Percentiles rank a stretch among this genome's conserved stretches.
phyloP scores from a whole-genome alignment of 768 basidiomycete species.

The Lactarius evosmus region DNA sequence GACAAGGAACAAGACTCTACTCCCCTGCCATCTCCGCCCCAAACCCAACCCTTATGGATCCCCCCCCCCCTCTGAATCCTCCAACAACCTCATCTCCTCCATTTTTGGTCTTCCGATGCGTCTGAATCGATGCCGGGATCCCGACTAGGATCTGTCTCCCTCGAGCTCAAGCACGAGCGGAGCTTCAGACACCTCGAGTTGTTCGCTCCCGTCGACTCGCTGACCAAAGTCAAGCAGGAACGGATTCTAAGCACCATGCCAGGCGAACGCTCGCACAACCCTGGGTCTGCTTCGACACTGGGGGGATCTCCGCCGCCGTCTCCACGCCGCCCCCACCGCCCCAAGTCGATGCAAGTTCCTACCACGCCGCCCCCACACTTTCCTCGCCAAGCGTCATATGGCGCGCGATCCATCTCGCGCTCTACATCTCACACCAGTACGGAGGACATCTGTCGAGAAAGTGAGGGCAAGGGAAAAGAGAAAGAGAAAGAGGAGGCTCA shows the following conservation, averaged over 20 bases:
- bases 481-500: conserved; percentile 35
- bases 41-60: conserved; percentile 30
- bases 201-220: conserved; percentile 30
- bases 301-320: conserved; percentile 30
- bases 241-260: conserved; percentile 17
- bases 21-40: conserved; percentile 35
- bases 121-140: conserved; percentile 41
- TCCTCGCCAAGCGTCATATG: conserved; percentile 35
- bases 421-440: conserved; percentile 20
- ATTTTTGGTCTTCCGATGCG: conserved; percentile 43
- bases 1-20: conserved; percentile 36
- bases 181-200: conserved; percentile 35
- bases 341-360: conserved; percentile 46
- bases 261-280: conserved; percentile 26
- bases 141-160: conserved; percentile 37
- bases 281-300: conserved; percentile 30
- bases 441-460: conserved; percentile 18
- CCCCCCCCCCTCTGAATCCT: conserved; percentile 32
- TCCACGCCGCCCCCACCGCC: conserved; percentile 35
- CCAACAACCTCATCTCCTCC: conserved; percentile 39
- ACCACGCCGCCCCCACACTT: conserved; percentile 16
- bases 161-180: conserved; percentile 35
- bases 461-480: conserved; percentile 23
- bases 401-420: conserved; percentile 24
- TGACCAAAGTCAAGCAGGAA: conserved; percentile 30